Evolutionary conservation across 495 filamentous ascomycete genomes (phyloP).

Genomic region (Acidomyces sp.): DNA sequence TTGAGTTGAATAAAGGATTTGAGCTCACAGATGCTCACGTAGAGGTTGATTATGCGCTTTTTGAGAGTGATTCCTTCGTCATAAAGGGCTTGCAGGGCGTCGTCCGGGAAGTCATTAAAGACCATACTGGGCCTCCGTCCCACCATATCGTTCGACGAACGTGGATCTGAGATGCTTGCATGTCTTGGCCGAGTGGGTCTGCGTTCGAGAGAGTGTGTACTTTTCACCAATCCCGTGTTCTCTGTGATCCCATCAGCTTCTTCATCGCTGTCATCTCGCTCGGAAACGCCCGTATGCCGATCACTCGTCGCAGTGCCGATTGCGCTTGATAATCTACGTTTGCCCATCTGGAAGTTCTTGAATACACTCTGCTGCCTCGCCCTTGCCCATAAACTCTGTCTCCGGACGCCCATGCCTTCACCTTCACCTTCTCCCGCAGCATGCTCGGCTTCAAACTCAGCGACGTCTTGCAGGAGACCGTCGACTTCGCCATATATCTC

Average conservation of each 20-base stretch:
- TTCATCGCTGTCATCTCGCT: constrained; percentile 44
- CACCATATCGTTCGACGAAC: constrained; percentile 44
- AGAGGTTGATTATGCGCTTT: constrained; percentile 73
- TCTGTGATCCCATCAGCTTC: constrained; percentile 54
- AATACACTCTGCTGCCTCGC: constrained; percentile 36
- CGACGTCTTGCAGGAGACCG: constrained; percentile 61
- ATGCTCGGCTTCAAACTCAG: constrained; percentile 52
- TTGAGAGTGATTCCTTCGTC: constrained; percentile 78
- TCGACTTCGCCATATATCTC: constrained; percentile 73
- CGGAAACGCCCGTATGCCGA: constrained; percentile 25
- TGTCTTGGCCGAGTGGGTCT: constrained; percentile 2
- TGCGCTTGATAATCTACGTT: constrained; percentile 35
- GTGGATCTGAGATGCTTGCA: constrained; percentile 30
- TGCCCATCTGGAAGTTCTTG: constrained; percentile 22
- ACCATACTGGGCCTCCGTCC: constrained; percentile 42
- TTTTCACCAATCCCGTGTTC: constrained; percentile 38
- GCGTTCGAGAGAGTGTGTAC: constrained; percentile 22
- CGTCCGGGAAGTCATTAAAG: constrained; percentile 64
- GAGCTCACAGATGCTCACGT: constrained; percentile 88
- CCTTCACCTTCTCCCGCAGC: constrained; percentile 44
- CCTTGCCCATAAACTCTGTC: constrained; percentile 32
- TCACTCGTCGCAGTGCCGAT: constrained; percentile 32
- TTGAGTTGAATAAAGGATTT: constrained; percentile 95
- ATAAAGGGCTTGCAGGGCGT: constrained; percentile 52
- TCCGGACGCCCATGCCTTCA: constrained; percentile 36